These are phyloP conservation scores for Phaeosphaeriaceae sp. DNA, from an alignment of 2,329 filamentous ascomycete genomes.

Conservation along the genomic window DNA sequence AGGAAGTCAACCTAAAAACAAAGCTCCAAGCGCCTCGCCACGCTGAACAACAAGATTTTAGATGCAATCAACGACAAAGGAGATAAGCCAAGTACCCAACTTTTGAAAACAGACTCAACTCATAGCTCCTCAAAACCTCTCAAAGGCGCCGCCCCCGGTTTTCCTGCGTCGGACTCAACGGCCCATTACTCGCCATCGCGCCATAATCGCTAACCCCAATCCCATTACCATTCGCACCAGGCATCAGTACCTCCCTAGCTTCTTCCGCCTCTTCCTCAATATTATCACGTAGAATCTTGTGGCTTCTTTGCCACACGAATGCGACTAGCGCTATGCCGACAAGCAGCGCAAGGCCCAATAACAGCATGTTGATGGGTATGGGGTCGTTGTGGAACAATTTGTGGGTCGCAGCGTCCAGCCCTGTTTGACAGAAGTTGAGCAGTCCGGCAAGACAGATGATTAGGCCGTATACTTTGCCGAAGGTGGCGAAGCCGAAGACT, in stretches of 20 bases:
- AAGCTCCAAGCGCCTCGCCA: slow-evolving; percentile 15
- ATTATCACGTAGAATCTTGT: slow-evolving; percentile 47
- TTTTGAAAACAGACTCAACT: not conserved
- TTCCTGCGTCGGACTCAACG: slow-evolving; percentile 21
- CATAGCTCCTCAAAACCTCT: too few relatives aligned
- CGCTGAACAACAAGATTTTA: not conserved
- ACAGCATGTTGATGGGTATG: slow-evolving; percentile 74
- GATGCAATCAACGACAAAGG: not conserved
- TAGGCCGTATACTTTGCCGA: slow-evolving; percentile 91
- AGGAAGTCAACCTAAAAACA: not conserved
- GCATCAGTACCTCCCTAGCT: slow-evolving; percentile 46
- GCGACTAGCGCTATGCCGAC: slow-evolving; percentile 70
- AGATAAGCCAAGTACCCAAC: not conserved
- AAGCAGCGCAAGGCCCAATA: slow-evolving; percentile 66
- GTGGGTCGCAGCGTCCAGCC: slow-evolving; percentile 79
- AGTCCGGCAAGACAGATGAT: slow-evolving; percentile 86
- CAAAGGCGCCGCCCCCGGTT: slow-evolving; percentile 25
- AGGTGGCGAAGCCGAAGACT: slow-evolving; percentile 89
- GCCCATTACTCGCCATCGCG: slow-evolving; percentile 18
- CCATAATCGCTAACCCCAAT: slow-evolving; percentile 29
- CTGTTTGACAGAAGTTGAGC: slow-evolving; percentile 83
- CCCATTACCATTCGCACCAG: slow-evolving; percentile 33
- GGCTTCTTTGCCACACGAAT: slow-evolving; percentile 66
- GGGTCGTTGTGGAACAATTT: slow-evolving; percentile 74
- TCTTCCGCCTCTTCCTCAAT: slow-evolving; percentile 46